These are phyloP conservation scores for Salicornia ramosissima DNA, from an alignment of 148 eudicot species.

Conservation along the genomic window DNA sequence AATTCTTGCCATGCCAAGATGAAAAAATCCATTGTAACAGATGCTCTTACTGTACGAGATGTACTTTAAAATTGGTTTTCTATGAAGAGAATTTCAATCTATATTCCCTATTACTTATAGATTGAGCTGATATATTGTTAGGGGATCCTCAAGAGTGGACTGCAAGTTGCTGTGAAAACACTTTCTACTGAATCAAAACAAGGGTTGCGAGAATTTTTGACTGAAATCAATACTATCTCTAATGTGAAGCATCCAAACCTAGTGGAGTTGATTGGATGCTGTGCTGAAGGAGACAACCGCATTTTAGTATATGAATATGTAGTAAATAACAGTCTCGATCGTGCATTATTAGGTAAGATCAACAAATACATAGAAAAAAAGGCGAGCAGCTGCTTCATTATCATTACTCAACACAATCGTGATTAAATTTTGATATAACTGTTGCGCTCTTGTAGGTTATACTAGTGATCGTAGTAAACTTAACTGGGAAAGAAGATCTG, in stretches of 20 bases:
- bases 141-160: constrained; percentile 71
- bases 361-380: not conserved
- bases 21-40: too few relatives aligned
- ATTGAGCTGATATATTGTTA: constrained; percentile 23
- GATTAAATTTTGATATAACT: not conserved
- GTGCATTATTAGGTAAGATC: constrained; percentile 67
- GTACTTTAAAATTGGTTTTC: not conserved
- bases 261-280: constrained; percentile 81
- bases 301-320: constrained; percentile 81
- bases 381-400: not conserved
- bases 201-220: constrained; percentile 71
- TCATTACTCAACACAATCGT: not conserved
- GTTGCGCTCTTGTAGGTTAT: constrained; percentile 44
- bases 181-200: constrained; percentile 89
- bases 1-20: too few relatives aligned
- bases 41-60: not conserved
- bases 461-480: constrained; percentile 42
- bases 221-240: constrained; percentile 78
- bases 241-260: constrained; percentile 79
- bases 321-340: constrained; percentile 83
- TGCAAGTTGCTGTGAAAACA: constrained; percentile 74
- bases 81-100: not conserved
- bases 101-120: constrained; percentile 3
- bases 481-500: constrained; percentile 73
- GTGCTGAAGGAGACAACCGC: constrained; percentile 63